Base-by-base conservation (phyloP, 257 asterid genomes). In the Forsythia suspensa region DNA sequence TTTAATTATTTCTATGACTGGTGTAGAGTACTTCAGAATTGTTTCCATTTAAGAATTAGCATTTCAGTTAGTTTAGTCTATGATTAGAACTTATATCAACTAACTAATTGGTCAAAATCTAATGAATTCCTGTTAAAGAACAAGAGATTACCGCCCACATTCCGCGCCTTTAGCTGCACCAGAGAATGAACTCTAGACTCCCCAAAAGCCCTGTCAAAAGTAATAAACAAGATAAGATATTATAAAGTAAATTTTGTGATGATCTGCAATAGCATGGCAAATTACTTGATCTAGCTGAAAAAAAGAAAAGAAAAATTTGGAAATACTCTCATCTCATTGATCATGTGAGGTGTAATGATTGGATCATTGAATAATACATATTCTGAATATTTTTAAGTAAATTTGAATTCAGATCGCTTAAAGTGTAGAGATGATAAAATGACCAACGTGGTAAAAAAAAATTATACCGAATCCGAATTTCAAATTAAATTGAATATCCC, bases 11-110 rank as follows among this genome's bases (percentile, higher is more conserved):
- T 29, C 34, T 29, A 29, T 29, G 34, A 29, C 34, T 29, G 34
- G 34, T 29, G 34, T 29, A 29, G 34, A 29, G 34, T 29, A 29
- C 34, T 29, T 29, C 34, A 29, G 34, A 29, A 1, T 29, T 29
- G 34, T 29, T 29, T 29, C 8, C 82, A 71, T 20, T 55, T 36
- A n/a, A 63, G 76, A 65, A 75, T 34, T 38, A 76, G 29, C 36
- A 69, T 37, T 77, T 20, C 8, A 42, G 38, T 59, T 10, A 12
- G 75, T 16, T 67, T 13, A n/a, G 74, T 48, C 39, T 39, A 68
- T 57, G 55, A 61, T n/a, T 57, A 55, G 69, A 75, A 73, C 40
- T 43, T 77, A 43, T 59, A 57, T 43, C 41, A 80, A 51, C 70
- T 13, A n/a, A 75, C 71, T 41, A 73, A 71, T 46, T 38, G 48